These are phyloP conservation scores for Oryza rufipogon DNA, from an alignment of 176 grass and related monocot genomes.

Conservation along the genomic window DNA sequence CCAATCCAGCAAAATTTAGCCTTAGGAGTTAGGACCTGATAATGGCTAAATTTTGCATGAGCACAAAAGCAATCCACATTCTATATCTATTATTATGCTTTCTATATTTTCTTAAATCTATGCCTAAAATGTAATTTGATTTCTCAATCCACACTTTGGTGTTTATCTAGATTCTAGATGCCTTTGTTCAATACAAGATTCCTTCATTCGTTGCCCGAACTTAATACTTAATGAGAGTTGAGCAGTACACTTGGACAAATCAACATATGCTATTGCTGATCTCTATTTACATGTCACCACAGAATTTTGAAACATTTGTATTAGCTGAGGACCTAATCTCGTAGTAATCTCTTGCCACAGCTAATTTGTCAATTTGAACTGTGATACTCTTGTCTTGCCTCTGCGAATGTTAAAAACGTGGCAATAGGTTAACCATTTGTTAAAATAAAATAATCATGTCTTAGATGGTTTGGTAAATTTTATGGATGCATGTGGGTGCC, in stretches of 20 bases:
- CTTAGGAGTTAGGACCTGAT: background rate
- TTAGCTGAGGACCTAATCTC: background rate
- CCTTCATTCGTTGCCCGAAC: background rate
- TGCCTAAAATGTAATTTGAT: background rate
- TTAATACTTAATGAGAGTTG: background rate
- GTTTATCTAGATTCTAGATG: constrained; percentile 1
- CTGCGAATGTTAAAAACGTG: constrained; percentile 4
- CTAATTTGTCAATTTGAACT: background rate
- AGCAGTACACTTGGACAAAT: background rate
- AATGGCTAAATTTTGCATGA: constrained; percentile 28
- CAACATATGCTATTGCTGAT: background rate
- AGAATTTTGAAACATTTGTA: background rate
- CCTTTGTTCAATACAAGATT: background rate
- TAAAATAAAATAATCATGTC: background rate
- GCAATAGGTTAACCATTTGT: constrained; percentile 10
- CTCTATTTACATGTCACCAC: background rate
- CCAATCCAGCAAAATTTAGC: background rate
- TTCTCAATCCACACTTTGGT: background rate
- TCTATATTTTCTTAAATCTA: constrained; percentile 8
- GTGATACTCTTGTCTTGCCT: background rate
- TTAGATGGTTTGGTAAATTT: background rate
- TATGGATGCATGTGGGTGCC: background rate
- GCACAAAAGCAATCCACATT: background rate
- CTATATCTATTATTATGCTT: background rate
- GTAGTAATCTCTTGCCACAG: background rate